Evolutionary conservation across 306 rosid species (phyloP).

Genomic region (Pachyrhizus erosus): DNA sequence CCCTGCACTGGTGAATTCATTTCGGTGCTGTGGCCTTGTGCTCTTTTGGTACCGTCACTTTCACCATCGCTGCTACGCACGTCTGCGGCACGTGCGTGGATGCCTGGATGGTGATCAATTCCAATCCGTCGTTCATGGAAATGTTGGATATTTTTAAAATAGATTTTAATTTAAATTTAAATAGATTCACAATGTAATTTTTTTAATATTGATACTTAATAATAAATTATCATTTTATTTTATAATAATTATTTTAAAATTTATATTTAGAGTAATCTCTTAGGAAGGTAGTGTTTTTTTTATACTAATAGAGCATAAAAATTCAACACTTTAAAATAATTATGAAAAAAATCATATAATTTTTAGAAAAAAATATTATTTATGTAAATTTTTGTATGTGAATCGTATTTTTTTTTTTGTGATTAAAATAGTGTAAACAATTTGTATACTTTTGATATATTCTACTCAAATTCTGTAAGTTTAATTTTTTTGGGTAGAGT

Average conservation of each 20-base stretch:
- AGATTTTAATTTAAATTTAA: not conserved
- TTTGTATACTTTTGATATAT: not conserved
- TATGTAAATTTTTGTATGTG: too few species aligned
- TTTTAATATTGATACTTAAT: too few species aligned
- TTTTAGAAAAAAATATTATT: not conserved
- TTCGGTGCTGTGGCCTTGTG: not conserved
- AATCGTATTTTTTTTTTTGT: too few species aligned
- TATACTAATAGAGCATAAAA: not conserved
- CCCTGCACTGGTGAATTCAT: not conserved
- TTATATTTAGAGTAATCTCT: not conserved
- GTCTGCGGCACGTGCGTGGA: slow-evolving; percentile 13
- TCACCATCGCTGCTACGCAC: not conserved
- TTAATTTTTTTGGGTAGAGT: too few species aligned
- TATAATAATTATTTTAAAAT: not conserved
- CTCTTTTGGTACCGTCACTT: not conserved
- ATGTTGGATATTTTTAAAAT: too few species aligned
- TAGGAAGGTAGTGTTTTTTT: too few species aligned
- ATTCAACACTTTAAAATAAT: not conserved
- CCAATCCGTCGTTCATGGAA: not conserved
- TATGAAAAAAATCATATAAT: not conserved
- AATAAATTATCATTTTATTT: too few species aligned
- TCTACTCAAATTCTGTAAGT: not conserved
- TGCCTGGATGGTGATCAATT: not conserved
- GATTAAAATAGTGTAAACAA: too few species aligned
- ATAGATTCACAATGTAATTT: not conserved